Evolutionary conservation across 305 asterid species (phyloP), one percentile per base, ranked within the genome.

Genomic region (Fraxinus xanthoxyloides): DNA sequence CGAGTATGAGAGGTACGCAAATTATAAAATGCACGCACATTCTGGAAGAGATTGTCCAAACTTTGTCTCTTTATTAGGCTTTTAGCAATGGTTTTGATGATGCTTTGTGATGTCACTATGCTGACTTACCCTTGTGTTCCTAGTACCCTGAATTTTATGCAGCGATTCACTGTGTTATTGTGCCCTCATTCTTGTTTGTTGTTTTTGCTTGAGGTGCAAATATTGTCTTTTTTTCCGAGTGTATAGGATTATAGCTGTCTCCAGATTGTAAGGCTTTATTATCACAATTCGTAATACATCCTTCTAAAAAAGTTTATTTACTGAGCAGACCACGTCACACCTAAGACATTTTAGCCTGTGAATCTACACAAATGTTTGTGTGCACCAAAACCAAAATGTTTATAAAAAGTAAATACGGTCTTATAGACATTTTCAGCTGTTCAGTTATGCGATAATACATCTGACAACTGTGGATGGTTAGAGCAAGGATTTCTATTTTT

Each of bases 1-100:
- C 1, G 93, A 90, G 85, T 82, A 46, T 23, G 91, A 90, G 87
- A 93, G 94, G 95, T 91, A 83, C 75, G 77, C 26, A 76, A 38
- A 70, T 78, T 30, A 61, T 30, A 28, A 19, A 67, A 31, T 81
- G 73, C 63, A 35, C 15, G 72, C 72, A 61, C 15, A 7, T 9
- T 61, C 72, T 61, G 9, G 15, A 61, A 61, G 31, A 61, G 34
- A 28, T 67, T 67, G 36, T 67, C 74, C 36, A 28, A 65, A 40
- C 32, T 7, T 23, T 30, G 35, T 38, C 35, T 12, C 21, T 8
- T 21, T 56, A 26, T 19, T 23, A 78, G 2, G 59, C 38, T 70
- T 51, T 72, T 8, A 24, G 56, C 21, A 9, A 35, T 35, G 19
- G 3, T 76, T 75, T 43, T 48, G 7, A 7, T 67, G 5, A 17